A percentile compares a stretch with the other conserved stretches of the same genome.
These are phyloP conservation scores for Mucor sp. DNA, from an alignment of 371 early-diverging fungal species.

Conservation along the genomic window DNA sequence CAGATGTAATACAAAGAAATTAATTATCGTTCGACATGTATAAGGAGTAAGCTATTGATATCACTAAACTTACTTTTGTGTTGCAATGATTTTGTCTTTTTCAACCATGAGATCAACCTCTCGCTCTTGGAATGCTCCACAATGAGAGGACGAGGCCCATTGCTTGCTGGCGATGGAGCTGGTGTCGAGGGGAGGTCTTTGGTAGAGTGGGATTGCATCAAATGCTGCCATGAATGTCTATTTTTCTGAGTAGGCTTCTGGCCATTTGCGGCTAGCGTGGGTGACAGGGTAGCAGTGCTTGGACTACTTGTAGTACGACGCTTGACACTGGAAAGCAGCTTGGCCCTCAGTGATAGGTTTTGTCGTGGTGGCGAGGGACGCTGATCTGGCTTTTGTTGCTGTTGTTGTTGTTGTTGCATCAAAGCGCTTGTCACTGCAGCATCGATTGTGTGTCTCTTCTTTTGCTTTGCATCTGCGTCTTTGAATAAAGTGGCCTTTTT, in stretches of 20 bases:
- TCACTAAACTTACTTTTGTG: slow-evolving; percentile 12
- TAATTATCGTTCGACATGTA: background rate
- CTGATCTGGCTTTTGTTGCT: background rate
- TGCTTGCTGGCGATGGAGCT: background rate
- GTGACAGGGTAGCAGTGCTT: background rate
- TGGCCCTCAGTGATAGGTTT: slow-evolving; percentile 10
- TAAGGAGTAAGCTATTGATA: background rate
- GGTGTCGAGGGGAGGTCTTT: slow-evolving; percentile 7
- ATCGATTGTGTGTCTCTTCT: slow-evolving; percentile 11
- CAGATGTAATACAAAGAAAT: background rate
- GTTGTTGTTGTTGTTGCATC: background rate
- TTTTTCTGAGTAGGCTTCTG: slow-evolving; percentile 1
- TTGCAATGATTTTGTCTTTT: slow-evolving; percentile 11
- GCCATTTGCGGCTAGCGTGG: background rate
- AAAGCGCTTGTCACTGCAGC: slow-evolving; percentile 2
- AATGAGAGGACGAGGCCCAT: background rate
- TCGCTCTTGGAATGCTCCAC: slow-evolving; percentile 19
- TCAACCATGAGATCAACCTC: slow-evolving; percentile 18
- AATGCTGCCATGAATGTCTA: slow-evolving; percentile 15
- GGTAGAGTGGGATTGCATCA: background rate
- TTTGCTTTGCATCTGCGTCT: background rate
- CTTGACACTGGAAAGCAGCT: slow-evolving; percentile 14
- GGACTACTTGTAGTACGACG: background rate
- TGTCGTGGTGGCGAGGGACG: background rate
- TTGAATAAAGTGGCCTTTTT: background rate